phyloP scores from a whole-genome alignment of 1,139 yeast genomes.

The Sugiyamaella neomexicana region DNA sequence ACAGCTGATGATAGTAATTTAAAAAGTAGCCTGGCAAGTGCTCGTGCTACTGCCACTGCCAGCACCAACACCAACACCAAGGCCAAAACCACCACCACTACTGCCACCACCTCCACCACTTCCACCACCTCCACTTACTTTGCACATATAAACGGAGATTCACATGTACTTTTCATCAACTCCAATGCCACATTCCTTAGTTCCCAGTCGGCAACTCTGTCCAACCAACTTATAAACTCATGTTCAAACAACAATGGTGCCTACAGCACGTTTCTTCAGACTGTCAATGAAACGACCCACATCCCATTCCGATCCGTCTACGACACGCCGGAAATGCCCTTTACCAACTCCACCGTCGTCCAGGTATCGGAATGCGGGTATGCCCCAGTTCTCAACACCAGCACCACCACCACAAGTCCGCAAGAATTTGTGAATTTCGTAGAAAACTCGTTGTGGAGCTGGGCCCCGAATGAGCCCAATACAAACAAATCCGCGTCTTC shows the following conservation, averaged over 20 bases:
- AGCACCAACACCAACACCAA: neutral
- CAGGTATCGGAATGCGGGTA: conserved; percentile 54
- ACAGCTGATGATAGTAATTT: conserved; percentile 9
- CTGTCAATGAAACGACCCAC: conserved; percentile 1
- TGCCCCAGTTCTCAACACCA: conserved; percentile 56
- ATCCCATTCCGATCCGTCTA: conserved; percentile 12
- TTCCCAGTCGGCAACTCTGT: neutral
- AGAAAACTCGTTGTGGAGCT: conserved; percentile 60
- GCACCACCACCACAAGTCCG: neutral
- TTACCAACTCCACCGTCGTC: conserved; percentile 41
- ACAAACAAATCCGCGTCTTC: conserved; percentile 17
- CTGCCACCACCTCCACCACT: neutral
- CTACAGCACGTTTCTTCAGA: neutral
- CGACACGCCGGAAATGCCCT: conserved; percentile 14
- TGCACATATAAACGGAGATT: conserved; percentile 8
- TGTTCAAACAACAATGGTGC: conserved; percentile 7
- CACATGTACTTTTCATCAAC: neutral
- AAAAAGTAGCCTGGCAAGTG: too few species aligned
- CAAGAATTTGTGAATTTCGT: conserved; percentile 22
- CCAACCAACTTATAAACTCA: neutral
- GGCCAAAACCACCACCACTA: neutral
- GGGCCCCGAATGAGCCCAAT: conserved; percentile 61
- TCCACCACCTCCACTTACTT: neutral
- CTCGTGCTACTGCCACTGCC: neutral
- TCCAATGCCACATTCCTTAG: neutral